Evolutionary conservation across 106 monocot species (phyloP).

Genomic region (Phalaenopsis aphrodite): DNA sequence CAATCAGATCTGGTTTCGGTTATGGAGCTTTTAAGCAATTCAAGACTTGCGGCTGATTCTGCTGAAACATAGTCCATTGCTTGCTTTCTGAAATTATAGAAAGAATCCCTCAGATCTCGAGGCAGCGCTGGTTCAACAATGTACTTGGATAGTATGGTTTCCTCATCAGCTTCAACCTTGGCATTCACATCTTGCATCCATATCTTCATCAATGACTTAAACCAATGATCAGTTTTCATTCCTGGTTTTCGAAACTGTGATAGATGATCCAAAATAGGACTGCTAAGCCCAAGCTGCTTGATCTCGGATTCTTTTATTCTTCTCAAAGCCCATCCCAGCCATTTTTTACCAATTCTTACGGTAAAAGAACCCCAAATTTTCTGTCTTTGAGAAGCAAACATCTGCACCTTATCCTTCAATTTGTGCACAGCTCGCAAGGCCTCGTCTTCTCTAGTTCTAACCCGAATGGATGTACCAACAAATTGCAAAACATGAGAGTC

Average conservation of each 20-base stretch:
- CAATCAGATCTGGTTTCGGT: neutral
- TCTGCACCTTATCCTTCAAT: conserved; percentile 67
- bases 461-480: conserved; percentile 43
- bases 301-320: conserved; percentile 94
- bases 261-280: conserved; percentile 69
- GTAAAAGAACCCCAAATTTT: conserved; percentile 72
- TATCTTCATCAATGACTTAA: conserved; percentile 58
- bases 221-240: conserved; percentile 99
- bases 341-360: conserved; percentile 76
- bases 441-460: conserved; percentile 31
- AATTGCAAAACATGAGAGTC: conserved; percentile 46
- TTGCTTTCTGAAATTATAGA: conserved; percentile 58
- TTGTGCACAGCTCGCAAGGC: conserved; percentile 69
- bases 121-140: conserved; percentile 76
- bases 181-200: conserved; percentile 86
- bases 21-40: conserved; percentile 23
- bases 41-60: conserved; percentile 47
- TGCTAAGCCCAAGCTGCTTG: conserved; percentile 64
- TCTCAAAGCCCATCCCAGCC: conserved; percentile 76
- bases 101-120: conserved; percentile 55
- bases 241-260: conserved; percentile 78
- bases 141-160: conserved; percentile 49
- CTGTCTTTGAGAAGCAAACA: conserved; percentile 73
- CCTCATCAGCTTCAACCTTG: conserved; percentile 31
- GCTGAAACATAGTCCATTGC: conserved; percentile 51